These are phyloP conservation scores for Galerina marginata DNA, from an alignment of 768 basidiomycete species.

Conservation along the genomic window DNA sequence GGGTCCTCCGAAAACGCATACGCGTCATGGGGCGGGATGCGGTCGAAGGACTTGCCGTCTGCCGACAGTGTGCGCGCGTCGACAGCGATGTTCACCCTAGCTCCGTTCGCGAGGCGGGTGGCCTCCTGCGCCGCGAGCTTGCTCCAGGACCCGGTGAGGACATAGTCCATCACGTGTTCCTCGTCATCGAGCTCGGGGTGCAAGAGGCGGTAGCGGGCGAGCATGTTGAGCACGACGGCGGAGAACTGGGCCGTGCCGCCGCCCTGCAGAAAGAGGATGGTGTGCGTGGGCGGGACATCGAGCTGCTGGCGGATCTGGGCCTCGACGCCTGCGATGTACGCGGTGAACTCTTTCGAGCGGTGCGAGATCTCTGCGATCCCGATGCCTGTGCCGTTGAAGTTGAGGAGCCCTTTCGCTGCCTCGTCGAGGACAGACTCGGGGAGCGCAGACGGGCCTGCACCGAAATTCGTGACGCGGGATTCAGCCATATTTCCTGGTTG, in stretches of 20 bases:
- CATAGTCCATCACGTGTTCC: constrained; percentile 80
- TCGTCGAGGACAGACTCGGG: constrained; percentile 86
- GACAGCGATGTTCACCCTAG: constrained; percentile 68
- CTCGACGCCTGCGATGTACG: constrained; percentile 67
- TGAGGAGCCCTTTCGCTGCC: constrained; percentile 83
- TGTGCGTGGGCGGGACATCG: constrained; percentile 80
- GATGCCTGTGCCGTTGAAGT: constrained; percentile 90
- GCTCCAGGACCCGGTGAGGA: constrained; percentile 93
- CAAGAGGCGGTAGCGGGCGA: constrained; percentile 82
- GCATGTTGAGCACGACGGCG: constrained; percentile 88
- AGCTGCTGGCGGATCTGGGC: constrained; percentile 77
- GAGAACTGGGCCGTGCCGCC: constrained; percentile 94
- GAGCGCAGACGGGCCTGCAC: constrained; percentile 92
- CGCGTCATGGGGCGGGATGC: constrained; percentile 73
- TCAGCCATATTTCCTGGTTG: constrained; percentile 13
- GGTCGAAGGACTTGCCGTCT: constrained; percentile 76
- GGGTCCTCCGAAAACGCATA: constrained; percentile 84
- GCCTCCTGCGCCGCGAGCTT: constrained; percentile 88
- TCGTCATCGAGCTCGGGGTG: constrained; percentile 61
- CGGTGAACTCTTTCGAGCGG: constrained; percentile 87
- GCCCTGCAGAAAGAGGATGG: constrained; percentile 92
- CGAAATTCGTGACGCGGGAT: constrained; percentile 81
- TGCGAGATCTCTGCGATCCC: constrained; percentile 97
- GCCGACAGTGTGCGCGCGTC: constrained; percentile 68
- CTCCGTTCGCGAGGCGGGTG: constrained; percentile 61